Conservation (phyloP, 1,139 yeast genomes). For the Candida sojae region DNA sequence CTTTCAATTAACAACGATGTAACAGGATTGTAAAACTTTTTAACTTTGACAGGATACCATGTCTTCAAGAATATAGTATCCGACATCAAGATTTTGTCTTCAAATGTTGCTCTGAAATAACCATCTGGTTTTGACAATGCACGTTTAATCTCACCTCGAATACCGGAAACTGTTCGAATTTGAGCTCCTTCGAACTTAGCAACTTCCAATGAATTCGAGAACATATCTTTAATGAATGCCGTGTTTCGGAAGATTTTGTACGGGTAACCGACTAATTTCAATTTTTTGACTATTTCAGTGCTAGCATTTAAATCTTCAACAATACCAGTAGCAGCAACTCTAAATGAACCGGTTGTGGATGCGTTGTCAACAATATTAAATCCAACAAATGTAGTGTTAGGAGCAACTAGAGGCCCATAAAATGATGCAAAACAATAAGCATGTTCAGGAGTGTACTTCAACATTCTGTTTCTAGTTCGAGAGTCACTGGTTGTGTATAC, state of each 20-base stretch:
- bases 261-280: constrained; percentile 94
- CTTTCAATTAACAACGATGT: constrained; percentile 77
- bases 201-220: constrained; percentile 86
- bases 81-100: constrained; percentile 88
- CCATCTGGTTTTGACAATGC: constrained; percentile 96
- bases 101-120: constrained; percentile 97
- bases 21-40: constrained; percentile 93
- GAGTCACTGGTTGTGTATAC: constrained; percentile 96
- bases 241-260: constrained; percentile 93
- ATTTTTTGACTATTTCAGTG: constrained; percentile 91
- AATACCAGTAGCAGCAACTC: constrained; percentile 98
- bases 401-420: constrained; percentile 96
- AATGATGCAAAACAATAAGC: constrained; percentile 95
- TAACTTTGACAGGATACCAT: constrained; percentile 93
- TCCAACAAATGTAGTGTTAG: constrained; percentile 96
- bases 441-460: constrained; percentile 98
- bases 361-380: constrained; percentile 83
- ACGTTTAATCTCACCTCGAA: constrained; percentile 95
- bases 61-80: constrained; percentile 90
- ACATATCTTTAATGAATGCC: constrained; percentile 97
- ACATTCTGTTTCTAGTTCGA: constrained; percentile 95
- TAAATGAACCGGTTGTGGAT: constrained; percentile 84
- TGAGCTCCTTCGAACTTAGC: constrained; percentile 98
- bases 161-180: constrained; percentile 94
- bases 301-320: constrained; percentile 90